Percentiles rank a stretch among this genome's conserved stretches.
Evolutionary conservation across 169 alveolate species (phyloP).

Genomic region (Cryptosporidium tyzzeri): DNA sequence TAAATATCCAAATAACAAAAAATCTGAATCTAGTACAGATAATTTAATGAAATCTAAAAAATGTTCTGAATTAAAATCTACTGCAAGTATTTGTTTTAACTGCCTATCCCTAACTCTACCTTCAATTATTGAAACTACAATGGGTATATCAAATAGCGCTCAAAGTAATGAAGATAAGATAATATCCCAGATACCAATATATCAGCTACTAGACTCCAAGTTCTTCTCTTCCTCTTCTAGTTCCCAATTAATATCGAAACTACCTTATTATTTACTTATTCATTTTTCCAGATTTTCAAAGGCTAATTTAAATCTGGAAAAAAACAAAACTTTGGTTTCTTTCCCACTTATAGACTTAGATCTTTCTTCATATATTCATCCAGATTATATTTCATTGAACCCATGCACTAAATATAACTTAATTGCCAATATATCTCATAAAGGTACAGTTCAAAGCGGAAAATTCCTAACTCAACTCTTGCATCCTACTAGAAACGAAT

Average conservation of each 20-base stretch:
- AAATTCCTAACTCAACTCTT: constrained; percentile 91
- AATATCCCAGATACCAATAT: constrained; percentile 62
- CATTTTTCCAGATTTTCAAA: constrained; percentile 94
- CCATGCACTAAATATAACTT: constrained; percentile 91
- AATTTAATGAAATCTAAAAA: neutral
- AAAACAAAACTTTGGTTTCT: constrained; percentile 98
- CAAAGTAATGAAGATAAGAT: neutral
- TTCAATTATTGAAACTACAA: constrained; percentile 39
- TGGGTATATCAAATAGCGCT: neutral
- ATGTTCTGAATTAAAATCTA: neutral
- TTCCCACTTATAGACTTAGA: constrained; percentile 95
- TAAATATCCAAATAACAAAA: too few relatives aligned
- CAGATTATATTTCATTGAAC: constrained; percentile 81
- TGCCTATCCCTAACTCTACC: constrained; percentile 40
- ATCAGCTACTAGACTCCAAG: constrained; percentile 35
- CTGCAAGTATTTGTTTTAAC: neutral
- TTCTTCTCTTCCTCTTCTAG: constrained; percentile 23
- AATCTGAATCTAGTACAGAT: neutral
- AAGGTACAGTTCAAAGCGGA: constrained; percentile 95
- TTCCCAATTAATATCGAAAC: constrained; percentile 78
- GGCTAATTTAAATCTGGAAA: constrained; percentile 96
- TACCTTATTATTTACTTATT: constrained; percentile 92
- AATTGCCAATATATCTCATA: constrained; percentile 94
- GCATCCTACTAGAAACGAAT: constrained; percentile 90
- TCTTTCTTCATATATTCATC: constrained; percentile 81